Evolutionary conservation across 495 filamentous ascomycete genomes (phyloP).

Genomic region (Aspergillus avenaceus): DNA sequence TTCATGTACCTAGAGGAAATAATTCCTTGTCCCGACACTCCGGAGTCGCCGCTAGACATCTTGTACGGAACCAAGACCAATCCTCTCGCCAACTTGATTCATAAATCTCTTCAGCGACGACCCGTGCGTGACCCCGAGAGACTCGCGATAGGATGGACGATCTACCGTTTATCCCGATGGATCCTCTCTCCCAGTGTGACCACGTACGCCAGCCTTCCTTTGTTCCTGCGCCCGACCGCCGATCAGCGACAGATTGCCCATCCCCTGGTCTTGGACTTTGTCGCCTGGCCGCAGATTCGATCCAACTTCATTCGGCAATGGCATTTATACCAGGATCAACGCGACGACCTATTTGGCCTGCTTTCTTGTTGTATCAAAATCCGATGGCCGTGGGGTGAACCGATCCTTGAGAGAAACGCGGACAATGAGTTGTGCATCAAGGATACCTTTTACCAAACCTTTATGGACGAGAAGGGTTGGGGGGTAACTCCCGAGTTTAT

Average conservation of each 20-base stretch:
- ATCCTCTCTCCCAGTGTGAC: conserved; percentile 17
- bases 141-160: conserved; percentile 19
- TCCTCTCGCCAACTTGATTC: conserved; percentile 22
- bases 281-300: conserved; percentile 21
- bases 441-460: conserved; percentile 17
- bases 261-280: conserved; percentile 14
- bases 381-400: conserved; percentile 28
- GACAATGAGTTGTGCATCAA: conserved; percentile 19
- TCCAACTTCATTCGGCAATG: conserved; percentile 22
- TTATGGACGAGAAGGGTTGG: conserved; percentile 24
- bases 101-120: conserved; percentile 13
- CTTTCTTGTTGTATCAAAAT: conserved; percentile 26
- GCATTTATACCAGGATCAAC: conserved; percentile 13
- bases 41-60: conserved; percentile 22
- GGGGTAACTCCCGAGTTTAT: conserved; percentile 30
- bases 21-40: conserved; percentile 14
- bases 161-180: conserved; percentile 23
- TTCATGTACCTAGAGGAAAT: conserved; percentile 16
- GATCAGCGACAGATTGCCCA: conserved; percentile 21
- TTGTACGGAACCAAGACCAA: conserved; percentile 27
- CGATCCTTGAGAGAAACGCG: conserved; percentile 21
- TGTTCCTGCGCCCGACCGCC: conserved; percentile 13
- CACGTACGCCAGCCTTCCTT: conserved; percentile 13
- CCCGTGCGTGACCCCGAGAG: conserved; percentile 26
- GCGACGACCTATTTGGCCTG: conserved; percentile 21